Evolutionary conservation across 1,284 basidiomycete species (phyloP), one percentile per base, ranked within the genome.

Genomic region (Paramarasmius palmivorus): DNA sequence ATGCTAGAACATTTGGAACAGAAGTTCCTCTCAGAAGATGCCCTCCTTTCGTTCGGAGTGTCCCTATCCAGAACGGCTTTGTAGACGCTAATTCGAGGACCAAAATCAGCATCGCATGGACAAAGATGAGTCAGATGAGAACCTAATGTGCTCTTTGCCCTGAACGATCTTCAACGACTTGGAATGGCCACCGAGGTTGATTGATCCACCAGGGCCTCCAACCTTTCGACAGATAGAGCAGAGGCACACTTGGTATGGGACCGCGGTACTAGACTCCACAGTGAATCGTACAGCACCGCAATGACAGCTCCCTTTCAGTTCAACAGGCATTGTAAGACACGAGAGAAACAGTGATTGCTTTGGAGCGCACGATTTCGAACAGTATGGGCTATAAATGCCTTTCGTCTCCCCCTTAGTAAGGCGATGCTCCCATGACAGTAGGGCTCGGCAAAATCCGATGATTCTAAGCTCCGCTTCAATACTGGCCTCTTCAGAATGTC

Each of bases 151-250:
- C 53, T 81, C 78, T 51, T 77, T 72, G 2, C 82, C 83, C 48
- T 79, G 61, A 32, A 62, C 69, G 32, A 84, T 63, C 44, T 76
- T 65, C 47, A 85, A 65, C 0, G 79, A 78, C 2, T 78, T 64
- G 15, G 69, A 68, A 50, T 75, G 65, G 1, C 75, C 84, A 19
- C 79, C 77, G 25, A 85, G 76, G 56, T 84, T 85, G 62, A 85
- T 74, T 2, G 81, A 79, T 0, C 83, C 84, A 17, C 82, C 81
- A 0, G 68, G 67, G 14, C 83, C 84, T 37, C 83, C 82, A 10
- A 83, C 79, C 63, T 85, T 85, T 54, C 83, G 77, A 60, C 84
- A 85, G 57, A 86, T 84, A 32, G 82, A 84, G 60, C 83, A 85
- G 9, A 79, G 52, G 59, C 83, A 85, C 23, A 81, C 82, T 69